Evolutionary conservation across 192 early-diverging fungal species (phyloP).

Genomic region (Coemansia sp.): DNA sequence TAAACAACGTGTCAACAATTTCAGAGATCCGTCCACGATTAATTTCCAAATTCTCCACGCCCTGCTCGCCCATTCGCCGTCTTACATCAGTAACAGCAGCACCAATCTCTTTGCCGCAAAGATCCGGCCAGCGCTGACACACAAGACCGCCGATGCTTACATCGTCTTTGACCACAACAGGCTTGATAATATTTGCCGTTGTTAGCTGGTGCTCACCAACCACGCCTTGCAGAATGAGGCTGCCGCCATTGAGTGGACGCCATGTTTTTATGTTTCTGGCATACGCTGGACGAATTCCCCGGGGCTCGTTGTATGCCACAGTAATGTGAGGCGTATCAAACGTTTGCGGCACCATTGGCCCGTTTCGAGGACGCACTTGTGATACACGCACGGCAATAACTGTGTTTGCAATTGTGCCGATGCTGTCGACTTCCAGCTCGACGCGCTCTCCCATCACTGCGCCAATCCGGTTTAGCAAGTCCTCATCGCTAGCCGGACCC

Average conservation of each 20-base stretch:
- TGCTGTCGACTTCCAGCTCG: conserved; percentile 31
- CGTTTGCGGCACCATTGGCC: background rate
- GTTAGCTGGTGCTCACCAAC: conserved; percentile 38
- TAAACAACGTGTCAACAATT: conserved; percentile 29
- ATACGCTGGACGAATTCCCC: conserved; percentile 11
- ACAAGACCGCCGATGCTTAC: conserved; percentile 49
- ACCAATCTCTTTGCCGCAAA: conserved; percentile 40
- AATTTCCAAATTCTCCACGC: conserved; percentile 28
- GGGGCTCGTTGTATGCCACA: conserved; percentile 37
- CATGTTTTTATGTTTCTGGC: conserved; percentile 26
- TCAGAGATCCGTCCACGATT: conserved; percentile 29
- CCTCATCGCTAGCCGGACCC: conserved; percentile 10
- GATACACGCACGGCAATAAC: conserved; percentile 38
- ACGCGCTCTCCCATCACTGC: conserved; percentile 34
- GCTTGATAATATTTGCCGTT: conserved; percentile 24
- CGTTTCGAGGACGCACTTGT: conserved; percentile 7
- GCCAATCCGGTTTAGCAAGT: conserved; percentile 18
- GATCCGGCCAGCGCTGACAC: conserved; percentile 38
- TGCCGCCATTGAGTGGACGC: conserved; percentile 25
- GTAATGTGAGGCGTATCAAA: conserved; percentile 30
- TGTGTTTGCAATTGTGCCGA: conserved; percentile 25
- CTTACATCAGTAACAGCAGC: conserved; percentile 23
- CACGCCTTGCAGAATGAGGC: conserved; percentile 27
- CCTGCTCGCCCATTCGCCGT: conserved; percentile 28
- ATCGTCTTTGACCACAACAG: conserved; percentile 14